Conservation (phyloP, 495 filamentous ascomycete species). For the Hypoxylon rickii region DNA sequence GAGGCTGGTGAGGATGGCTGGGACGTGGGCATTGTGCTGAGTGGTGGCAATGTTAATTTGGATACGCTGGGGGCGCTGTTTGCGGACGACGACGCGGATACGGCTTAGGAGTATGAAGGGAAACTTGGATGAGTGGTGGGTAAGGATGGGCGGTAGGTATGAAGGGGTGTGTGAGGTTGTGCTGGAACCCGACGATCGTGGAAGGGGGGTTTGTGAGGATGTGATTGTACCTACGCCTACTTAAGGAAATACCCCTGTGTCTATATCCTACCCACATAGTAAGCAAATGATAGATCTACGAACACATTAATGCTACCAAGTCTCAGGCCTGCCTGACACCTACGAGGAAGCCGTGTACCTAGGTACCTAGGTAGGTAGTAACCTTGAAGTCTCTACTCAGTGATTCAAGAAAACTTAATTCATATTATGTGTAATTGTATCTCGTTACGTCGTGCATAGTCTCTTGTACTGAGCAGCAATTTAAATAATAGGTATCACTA, state of each 20-base stretch:
- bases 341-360: too few species aligned
- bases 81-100: conserved; percentile 28
- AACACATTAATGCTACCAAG: too few species aligned
- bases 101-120: background rate
- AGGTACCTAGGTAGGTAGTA: background rate
- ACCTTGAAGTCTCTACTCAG: background rate
- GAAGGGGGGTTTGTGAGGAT: too few species aligned
- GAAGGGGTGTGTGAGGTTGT: background rate
- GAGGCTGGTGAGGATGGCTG: conserved; percentile 76
- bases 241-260: too few species aligned
- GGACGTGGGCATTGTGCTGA: conserved; percentile 87
- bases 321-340: too few species aligned
- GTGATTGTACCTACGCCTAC: too few species aligned
- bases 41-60: conserved; percentile 87
- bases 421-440: background rate
- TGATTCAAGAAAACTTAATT: background rate
- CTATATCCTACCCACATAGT: too few species aligned
- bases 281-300: too few species aligned
- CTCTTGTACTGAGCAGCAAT: background rate
- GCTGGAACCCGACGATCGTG: too few species aligned
- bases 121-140: background rate
- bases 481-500: background rate
- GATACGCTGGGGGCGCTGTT: conserved; percentile 75
- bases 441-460: conserved; percentile 11
- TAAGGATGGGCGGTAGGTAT: background rate